Percentiles rank a stretch among this genome's conserved stretches.
Evolutionary conservation across 768 basidiomycete genomes (phyloP).

Genomic region (Pleurotus salmoneostramineus): DNA sequence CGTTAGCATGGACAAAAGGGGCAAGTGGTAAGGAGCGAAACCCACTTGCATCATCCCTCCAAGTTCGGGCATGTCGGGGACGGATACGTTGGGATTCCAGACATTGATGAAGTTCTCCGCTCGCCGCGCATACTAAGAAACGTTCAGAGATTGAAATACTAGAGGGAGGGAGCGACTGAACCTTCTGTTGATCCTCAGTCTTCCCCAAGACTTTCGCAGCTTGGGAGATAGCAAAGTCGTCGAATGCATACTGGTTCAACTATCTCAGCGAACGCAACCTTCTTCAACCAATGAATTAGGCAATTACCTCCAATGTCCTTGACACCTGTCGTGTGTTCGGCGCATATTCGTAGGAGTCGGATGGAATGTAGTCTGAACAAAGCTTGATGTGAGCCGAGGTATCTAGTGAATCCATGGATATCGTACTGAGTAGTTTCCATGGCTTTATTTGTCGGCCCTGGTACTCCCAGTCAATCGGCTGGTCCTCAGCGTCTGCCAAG

Average conservation of each 20-base stretch:
- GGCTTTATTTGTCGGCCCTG: constrained; percentile 54
- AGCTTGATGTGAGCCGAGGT: neutral
- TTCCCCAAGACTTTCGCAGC: constrained; percentile 54
- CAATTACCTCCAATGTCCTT: constrained; percentile 50
- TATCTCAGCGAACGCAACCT: neutral
- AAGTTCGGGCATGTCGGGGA: constrained; percentile 42
- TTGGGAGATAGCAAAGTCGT: constrained; percentile 62
- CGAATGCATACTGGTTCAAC: constrained; percentile 50
- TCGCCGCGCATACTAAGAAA: constrained; percentile 43
- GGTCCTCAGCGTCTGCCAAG: constrained; percentile 52
- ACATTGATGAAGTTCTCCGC: constrained; percentile 55
- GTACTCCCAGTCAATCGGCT: constrained; percentile 58
- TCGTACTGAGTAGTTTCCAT: constrained; percentile 50
- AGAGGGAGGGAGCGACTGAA: constrained; percentile 13
- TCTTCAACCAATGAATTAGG: neutral
- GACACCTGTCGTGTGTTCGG: constrained; percentile 62
- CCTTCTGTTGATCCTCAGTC: constrained; percentile 46
- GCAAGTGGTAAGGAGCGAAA: neutral
- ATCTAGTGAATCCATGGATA: neutral
- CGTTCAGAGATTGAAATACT: neutral
- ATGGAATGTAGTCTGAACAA: constrained; percentile 32
- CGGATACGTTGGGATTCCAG: constrained; percentile 54
- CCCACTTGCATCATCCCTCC: constrained; percentile 59
- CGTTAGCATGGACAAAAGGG: neutral
- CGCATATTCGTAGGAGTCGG: constrained; percentile 36